Conservation (phyloP, 805 yeast species). For the Blastobotrys attinorum region DNA sequence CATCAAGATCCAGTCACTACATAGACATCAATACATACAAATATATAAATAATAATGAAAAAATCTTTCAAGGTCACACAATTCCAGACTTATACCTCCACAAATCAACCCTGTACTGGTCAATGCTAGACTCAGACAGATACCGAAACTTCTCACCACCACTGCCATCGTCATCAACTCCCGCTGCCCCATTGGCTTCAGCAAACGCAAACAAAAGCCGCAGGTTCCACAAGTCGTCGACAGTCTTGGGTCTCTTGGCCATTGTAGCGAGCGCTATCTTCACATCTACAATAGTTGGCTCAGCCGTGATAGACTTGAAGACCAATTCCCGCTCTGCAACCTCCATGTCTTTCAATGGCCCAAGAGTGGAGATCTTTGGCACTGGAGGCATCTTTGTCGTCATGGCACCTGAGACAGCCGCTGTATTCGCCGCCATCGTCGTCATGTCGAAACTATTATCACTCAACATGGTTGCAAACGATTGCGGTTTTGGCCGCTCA, state of each 20-base stretch:
- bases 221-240: constrained; percentile 58
- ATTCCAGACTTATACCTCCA: constrained; percentile 1
- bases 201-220: constrained; percentile 53
- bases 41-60: background rate
- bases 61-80: background rate
- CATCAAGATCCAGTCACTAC: too few species aligned
- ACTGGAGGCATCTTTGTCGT: too few species aligned
- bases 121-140: constrained; percentile 12
- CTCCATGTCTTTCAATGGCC: background rate
- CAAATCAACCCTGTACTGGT: constrained; percentile 11
- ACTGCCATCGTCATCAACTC: too few species aligned
- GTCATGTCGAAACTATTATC: too few species aligned
- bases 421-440: background rate
- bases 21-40: background rate
- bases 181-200: constrained; percentile 34
- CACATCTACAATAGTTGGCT: constrained; percentile 40
- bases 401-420: background rate
- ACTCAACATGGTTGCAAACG: background rate
- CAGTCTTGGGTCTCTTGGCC: constrained; percentile 34
- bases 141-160: constrained; percentile 10
- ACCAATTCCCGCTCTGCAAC: background rate
- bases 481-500: background rate
- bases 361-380: background rate
- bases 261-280: constrained; percentile 43
- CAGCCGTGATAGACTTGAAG: background rate